Evolutionary conservation across 2,329 filamentous ascomycete genomes (phyloP), one percentile per base, ranked within the genome.

Genomic region (Trichoderma lentiforme): DNA sequence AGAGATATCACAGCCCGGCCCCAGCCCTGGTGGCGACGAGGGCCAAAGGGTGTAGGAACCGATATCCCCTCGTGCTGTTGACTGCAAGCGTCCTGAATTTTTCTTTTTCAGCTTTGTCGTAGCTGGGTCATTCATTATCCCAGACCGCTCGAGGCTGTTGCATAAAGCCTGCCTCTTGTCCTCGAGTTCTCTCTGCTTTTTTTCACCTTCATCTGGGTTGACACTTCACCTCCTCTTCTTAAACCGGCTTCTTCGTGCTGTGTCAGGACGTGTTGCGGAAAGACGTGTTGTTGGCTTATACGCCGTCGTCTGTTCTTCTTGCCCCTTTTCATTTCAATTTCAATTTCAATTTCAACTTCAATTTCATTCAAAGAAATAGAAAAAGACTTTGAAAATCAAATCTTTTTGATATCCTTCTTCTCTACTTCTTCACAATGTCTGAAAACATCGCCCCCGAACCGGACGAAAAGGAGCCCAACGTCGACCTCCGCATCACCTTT

Each of bases 401-500:
- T 51, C 4, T 15, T 53, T 53, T 47, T 57, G 32, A 39, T 30
- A 32, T 28, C 47, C 34, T 21, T 60, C 24, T 24, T 32, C 30
- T 57, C 28, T 18, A 62, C 51, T n/a, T 62, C 30, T 39, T 61
- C 53, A 53, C 14, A 51, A 77, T 77, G 76, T 36, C 74, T 53
- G 74, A 74, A 68, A 72, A 77, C 24, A 28, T 72, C 14, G 15
- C 75, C 26, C 72, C 71, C 21, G 75, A 76, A 7, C 66, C 72
- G 18, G 70, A 74, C 34, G 76, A 76, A 24, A 75, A 76, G 57
- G 75, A 77, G 39, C 70, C 74, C 32, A 74, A 77, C 30, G 70
- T 73, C 53, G 76, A 77, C 72, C 72, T 74, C 18, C 75, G 76
- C 70, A 77, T 77, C 70, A 76, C 74, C n/a, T 77, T 77, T 26